Evolutionary conservation across 2,329 filamentous ascomycete species (phyloP), one percentile per base, ranked within the genome.

Genomic region (Shiraia bambusicola): DNA sequence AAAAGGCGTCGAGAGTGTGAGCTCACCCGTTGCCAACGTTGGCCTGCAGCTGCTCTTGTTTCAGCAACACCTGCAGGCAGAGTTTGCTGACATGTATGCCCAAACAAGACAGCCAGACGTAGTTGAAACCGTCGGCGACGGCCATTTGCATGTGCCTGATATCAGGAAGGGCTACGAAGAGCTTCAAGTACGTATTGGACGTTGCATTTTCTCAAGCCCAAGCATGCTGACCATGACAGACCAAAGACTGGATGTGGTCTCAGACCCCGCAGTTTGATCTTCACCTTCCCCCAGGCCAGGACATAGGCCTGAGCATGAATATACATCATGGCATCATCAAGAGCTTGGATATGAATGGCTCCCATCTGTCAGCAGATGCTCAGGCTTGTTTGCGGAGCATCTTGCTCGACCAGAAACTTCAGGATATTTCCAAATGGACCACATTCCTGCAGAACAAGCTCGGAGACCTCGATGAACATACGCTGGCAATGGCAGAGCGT

Each of bases 1-100:
- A 0, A 84, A 86, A 46, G 93, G 93, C 0, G 91, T 96, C 1
- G 89, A 93, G 57, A 97, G 92, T 64, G 90, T 97, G 30, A 84
- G 88, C 48, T 95, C 89, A 34, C 82, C 83, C 0, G 85, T 97
- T 9, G 78, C 81, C 6, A 98, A 97, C 69, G 82, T 95, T 1
- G 79, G 81, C 3, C 66, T 88, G 1, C 71, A 64, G 11, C 69
- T 76, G 27, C 57, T 65, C 12, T 59, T 69, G 26, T 77, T 78
- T 30, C 69, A 73, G 34, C 40, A 55, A 14, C 60, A 61, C 1
- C 74, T 81, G 26, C 76, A 77, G 41, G 70, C 72, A 30, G 69
- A 77, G 63, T 96, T 95, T 66, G 69, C 68, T 6, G 54, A 56
- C 12, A 80, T 92, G 75, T 91, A 95, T 65, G 75, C 76, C 3